These are phyloP conservation scores for Sideroxylon spinosum DNA, from an alignment of 179 eudicot species.

Conservation along the genomic window DNA sequence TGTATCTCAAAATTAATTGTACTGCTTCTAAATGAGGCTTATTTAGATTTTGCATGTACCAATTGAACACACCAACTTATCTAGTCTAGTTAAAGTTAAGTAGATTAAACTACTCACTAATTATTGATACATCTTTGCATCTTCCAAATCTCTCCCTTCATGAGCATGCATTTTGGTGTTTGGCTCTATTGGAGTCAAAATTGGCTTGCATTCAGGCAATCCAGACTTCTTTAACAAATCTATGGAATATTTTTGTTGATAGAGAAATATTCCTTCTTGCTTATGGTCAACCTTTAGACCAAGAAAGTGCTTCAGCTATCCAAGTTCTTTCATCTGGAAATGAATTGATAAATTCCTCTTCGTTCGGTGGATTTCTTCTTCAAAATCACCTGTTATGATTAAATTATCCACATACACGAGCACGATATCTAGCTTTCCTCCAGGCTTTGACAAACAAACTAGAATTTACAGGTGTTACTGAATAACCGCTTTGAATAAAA, in stretches of 20 bases:
- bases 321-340: conserved; percentile 29
- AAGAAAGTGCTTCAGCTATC: too few species aligned
- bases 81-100: conserved; percentile 7
- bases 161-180: neutral
- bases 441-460: neutral
- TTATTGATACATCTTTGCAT: conserved; percentile 11
- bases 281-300: too few species aligned
- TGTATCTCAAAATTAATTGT: neutral
- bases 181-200: neutral
- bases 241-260: conserved; percentile 6
- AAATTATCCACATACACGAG: neutral
- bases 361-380: too few species aligned
- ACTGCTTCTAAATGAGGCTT: conserved; percentile 1
- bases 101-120: neutral
- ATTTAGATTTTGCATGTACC: conserved; percentile 15
- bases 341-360: neutral
- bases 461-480: neutral
- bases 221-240: conserved; percentile 18
- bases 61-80: neutral
- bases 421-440: neutral
- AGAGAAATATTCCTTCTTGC: too few species aligned
- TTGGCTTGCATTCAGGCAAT: conserved; percentile 17
- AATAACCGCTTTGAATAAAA: neutral
- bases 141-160: conserved; percentile 17
- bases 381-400: neutral